A percentile compares a stretch with the other conserved stretches of the same genome.
Conservation (phyloP, 2,329 filamentous ascomycete genomes). For the Xylariaceae sp. region DNA sequence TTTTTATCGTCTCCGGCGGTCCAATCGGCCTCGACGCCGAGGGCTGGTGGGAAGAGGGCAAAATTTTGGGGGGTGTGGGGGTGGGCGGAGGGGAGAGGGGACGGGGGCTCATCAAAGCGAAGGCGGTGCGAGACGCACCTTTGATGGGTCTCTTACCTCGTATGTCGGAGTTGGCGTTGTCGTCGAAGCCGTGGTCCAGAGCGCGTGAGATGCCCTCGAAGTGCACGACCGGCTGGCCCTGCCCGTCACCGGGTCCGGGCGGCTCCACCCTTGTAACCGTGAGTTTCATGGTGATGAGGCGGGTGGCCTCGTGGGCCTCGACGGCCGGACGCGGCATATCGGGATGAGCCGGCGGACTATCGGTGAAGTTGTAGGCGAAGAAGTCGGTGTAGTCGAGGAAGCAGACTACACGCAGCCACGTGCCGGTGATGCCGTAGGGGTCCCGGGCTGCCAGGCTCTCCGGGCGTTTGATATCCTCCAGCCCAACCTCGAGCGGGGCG, state of each 20-base stretch:
- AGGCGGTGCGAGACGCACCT: slow-evolving; percentile 11
- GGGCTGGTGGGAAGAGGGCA: too few species aligned
- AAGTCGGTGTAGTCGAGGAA: slow-evolving; percentile 65
- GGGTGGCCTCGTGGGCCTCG: slow-evolving; percentile 57
- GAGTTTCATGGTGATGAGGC: slow-evolving; percentile 63
- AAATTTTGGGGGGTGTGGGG: too few species aligned
- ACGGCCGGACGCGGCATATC: slow-evolving; percentile 45
- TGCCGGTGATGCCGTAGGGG: slow-evolving; percentile 64
- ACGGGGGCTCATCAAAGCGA: too few species aligned
- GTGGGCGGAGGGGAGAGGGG: too few species aligned
- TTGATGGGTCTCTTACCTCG: slow-evolving; percentile 40
- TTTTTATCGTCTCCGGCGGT: neutral
- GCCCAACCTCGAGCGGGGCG: slow-evolving; percentile 3
- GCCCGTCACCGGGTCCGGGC: slow-evolving; percentile 50
- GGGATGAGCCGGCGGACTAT: slow-evolving; percentile 30
- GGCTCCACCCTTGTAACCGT: slow-evolving; percentile 53
- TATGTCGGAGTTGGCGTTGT: slow-evolving; percentile 60
- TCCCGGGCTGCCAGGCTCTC: slow-evolving; percentile 47
- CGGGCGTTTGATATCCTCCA: slow-evolving; percentile 8
- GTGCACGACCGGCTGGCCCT: slow-evolving; percentile 56
- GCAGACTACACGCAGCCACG: slow-evolving; percentile 57
- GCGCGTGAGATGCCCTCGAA: slow-evolving; percentile 57
- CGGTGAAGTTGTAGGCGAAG: slow-evolving; percentile 62
- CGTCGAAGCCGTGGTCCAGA: slow-evolving; percentile 58
- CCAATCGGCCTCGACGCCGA: too few species aligned